Base-by-base conservation (phyloP, 2,329 filamentous ascomycete species). In the Paecilomyces sp. region DNA sequence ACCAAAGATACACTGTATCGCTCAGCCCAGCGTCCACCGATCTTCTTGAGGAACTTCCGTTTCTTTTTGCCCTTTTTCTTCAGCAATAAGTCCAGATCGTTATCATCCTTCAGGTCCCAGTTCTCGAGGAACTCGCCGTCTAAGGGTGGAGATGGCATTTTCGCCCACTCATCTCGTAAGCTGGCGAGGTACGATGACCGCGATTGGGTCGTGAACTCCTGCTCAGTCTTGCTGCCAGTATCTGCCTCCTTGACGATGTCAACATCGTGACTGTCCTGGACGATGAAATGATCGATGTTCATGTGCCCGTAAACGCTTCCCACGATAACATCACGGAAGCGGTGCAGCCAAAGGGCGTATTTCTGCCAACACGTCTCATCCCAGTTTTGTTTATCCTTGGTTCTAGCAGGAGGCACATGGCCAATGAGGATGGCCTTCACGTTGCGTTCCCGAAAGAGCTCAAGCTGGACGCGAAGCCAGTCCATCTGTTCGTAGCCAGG, bases 281-380 rank as follows among this genome's bases (percentile, higher is more conserved):
- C 78, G 70, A 97, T 84, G 75, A 99, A 99, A 74, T 99, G 94
- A 68, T 99, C 94, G 64, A 97, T 90, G 70, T 99, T 99, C 94
- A 99, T 97, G 72, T 99, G 94, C 1, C 93, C 94, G 70, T 89
- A 99, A 5, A 96, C 70, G 28, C 86, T 86, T 12, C 85, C 86
- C 22, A 92, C 82, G 22, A 99, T 82, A 41, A 99, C 88, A 72
- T 99, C 94, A 34, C 94, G 89, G 74, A 92, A 99, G 73, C 95
- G 91, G 66, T 86, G 84, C 68, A 93, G 78, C 91, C 92, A 97
- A 3, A 97, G 78, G 0, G 91, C 89, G 75, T 96, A 99, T 72
- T 96, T 97, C 73, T 97, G 93, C 92, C 93, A 99, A 77, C 94
- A 99, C 0, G 90, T 92, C 79, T 97, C 93, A 65, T 97, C 92